These are phyloP conservation scores for Acmispon strigosus DNA, from an alignment of 306 rosid species.

Conservation along the genomic window DNA sequence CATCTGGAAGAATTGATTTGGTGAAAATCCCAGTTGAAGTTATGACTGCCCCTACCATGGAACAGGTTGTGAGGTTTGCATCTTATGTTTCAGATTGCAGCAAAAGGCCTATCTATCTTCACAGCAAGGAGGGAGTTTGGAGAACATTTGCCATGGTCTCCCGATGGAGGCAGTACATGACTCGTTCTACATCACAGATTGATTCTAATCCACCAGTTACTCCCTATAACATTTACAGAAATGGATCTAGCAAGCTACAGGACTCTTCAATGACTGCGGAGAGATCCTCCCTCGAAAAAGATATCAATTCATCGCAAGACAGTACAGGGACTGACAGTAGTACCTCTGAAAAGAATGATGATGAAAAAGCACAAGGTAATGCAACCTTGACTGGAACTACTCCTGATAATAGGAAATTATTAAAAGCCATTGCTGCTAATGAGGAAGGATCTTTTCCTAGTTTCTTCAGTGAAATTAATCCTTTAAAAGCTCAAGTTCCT, in stretches of 20 bases:
- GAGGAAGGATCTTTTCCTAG: conserved; percentile 30
- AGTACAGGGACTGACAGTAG: conserved; percentile 10
- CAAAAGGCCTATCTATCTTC: conserved; percentile 79
- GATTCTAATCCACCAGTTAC: conserved; percentile 33
- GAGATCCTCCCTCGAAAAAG: conserved; percentile 27
- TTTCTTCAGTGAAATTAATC: conserved; percentile 44
- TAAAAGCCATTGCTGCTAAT: conserved; percentile 34
- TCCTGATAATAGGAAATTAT: conserved; percentile 28
- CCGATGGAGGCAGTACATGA: conserved; percentile 79
- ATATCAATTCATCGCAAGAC: conserved; percentile 28
- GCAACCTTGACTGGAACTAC: conserved; percentile 25
- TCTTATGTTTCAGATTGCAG: conserved; percentile 62
- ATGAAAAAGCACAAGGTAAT: conserved; percentile 23
- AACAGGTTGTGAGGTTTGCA: conserved; percentile 80
- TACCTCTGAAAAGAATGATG: conserved; percentile 16
- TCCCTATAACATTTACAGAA: conserved; percentile 31
- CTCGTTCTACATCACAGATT: conserved; percentile 40
- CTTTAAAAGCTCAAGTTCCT: conserved; percentile 82
- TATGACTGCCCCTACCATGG: conserved; percentile 81
- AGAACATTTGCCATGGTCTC: conserved; percentile 95
- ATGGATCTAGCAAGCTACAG: conserved; percentile 30
- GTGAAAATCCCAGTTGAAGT: conserved; percentile 82
- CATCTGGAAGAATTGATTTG: conserved; percentile 59
- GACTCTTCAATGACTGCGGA: conserved; percentile 28
- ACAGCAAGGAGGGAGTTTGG: conserved; percentile 84